Conservation (phyloP, 371 early-diverging fungal species). For the Rhizopus delemar region DNA sequence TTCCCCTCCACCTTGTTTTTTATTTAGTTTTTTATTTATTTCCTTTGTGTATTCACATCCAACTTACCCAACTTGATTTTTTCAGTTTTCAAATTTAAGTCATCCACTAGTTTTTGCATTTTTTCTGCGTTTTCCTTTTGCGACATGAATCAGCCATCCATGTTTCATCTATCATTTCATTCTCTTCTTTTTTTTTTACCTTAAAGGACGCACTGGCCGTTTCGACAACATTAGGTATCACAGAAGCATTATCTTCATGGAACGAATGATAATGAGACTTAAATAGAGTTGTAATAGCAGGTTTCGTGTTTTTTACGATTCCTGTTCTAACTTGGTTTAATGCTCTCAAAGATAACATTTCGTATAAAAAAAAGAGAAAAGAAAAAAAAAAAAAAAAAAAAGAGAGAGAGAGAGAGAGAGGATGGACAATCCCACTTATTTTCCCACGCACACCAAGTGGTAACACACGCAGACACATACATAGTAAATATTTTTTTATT, state of each 20-base stretch:
- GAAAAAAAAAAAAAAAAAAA: conserved; percentile 5
- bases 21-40: neutral
- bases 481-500: no score
- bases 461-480: neutral
- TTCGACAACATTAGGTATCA: conserved; percentile 65
- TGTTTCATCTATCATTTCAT: neutral
- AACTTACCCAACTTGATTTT: conserved; percentile 76
- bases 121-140: conserved; percentile 75
- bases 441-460: conserved; percentile 23
- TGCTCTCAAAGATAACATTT: conserved; percentile 18
- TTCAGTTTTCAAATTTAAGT: conserved; percentile 71
- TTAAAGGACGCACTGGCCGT: conserved; percentile 79
- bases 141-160: no score
- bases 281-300: conserved; percentile 6
- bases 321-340: conserved; percentile 10
- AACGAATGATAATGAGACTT: conserved; percentile 34
- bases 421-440: neutral
- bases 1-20: conserved; percentile 83
- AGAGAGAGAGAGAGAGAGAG: conserved; percentile 8
- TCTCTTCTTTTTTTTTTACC: conserved; percentile 42
- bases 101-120: conserved; percentile 76
- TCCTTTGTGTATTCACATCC: neutral
- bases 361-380: neutral
- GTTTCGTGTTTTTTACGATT: conserved; percentile 4
- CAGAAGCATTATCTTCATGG: conserved; percentile 44